Evolutionary conservation across 2,329 filamentous ascomycete species (phyloP), one percentile per base, ranked within the genome.

Genomic region (Diaporthe citri): DNA sequence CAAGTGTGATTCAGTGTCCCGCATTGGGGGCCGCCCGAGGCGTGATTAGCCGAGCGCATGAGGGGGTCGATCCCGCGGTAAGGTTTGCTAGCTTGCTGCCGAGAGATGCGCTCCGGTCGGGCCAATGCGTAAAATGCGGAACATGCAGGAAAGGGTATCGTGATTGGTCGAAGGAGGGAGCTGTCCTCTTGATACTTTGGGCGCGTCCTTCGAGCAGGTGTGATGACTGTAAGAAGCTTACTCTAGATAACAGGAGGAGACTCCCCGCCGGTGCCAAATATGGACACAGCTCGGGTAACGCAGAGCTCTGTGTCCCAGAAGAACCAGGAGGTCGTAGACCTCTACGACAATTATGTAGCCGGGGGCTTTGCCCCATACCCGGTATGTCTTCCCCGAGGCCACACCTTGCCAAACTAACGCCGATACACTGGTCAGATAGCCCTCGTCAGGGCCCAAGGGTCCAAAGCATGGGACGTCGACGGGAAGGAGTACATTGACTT

Each of bases 401-500:
- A 20, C 13, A 20, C 2, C 12, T 25, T 5, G 46, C 43, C 22
- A 20, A 28, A 6, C 46, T 52, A 10, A 67, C 43, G 17, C 22
- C 36, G 8, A 10, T 12, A 28, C 20, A 12, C 46, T 4, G 46
- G 13, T 25, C 31, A 67, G 64, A 48, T 73, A 10, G 72, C 74
- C 39, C 46, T 75, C 28, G 56, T 66, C 39, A 66, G 62, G n/a
- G 74, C 74, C 28, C 67, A 57, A 41, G 74, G 71, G 15, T 75
- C 51, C 46, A 72, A 75, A 28, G 71, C 66, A 41, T 75, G 74
- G 74, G 74, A 75, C 28, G 36, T 73, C 51, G 51, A 66, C 28
- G 74, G 74, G 43, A 75, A 73, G 25, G 71, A 59, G 62, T 75
- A 75, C 71, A 57, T 75, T 28, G 74, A 75, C 22, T 75, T 75